Evolutionary conservation across 1,139 yeast species (phyloP), one percentile per base, ranked within the genome.

Genomic region (Saccharomyces hybrid): DNA sequence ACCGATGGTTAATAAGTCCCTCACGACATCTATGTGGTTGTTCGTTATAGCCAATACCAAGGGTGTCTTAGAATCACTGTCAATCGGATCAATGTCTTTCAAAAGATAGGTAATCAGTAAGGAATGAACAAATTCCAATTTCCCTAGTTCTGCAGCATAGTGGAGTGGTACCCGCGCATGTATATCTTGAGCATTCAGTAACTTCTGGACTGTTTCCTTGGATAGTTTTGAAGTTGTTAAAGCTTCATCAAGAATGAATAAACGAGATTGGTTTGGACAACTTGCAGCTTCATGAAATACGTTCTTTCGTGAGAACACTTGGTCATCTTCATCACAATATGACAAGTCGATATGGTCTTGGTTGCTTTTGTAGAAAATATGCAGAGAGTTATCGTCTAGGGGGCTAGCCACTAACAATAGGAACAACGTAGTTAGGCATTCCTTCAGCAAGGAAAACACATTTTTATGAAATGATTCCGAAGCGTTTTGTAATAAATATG

Each of bases 121-220:
- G 1, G 78, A 68, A 46, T 74, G 73, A 31, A 85, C 74, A 34
- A 85, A 70, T 57, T 83, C 88, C 26, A 75, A 66, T 56, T 87
- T 71, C 49, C 86, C 86, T 59, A 79, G 72, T 62, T 85, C 90
- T 5, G 96, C 81, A 1, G 97, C 95, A 68, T 91, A 89, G 69
- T 93, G 98, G 11, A 93, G 73, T 42, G 98, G 90, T 2, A 86
- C 84, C 61, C 95, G 78, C 4, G 96, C 96, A 61, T 87, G 84
- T 47, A 77, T 69, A 58, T 79, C 81, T 58, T 75, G 75, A 16
- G 75, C 69, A 55, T 78, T 71, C 63, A 72, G 64, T 65, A 64
- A 66, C 54, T 54, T 56, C 47, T 54, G 54, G 48, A 55, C 23
- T 9, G 42, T 31, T 8, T 60, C 50, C 7, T 60, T 31, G 8